Conservation (phyloP, 805 yeast genomes). For the Wickerhamomyces sydowiorum region DNA sequence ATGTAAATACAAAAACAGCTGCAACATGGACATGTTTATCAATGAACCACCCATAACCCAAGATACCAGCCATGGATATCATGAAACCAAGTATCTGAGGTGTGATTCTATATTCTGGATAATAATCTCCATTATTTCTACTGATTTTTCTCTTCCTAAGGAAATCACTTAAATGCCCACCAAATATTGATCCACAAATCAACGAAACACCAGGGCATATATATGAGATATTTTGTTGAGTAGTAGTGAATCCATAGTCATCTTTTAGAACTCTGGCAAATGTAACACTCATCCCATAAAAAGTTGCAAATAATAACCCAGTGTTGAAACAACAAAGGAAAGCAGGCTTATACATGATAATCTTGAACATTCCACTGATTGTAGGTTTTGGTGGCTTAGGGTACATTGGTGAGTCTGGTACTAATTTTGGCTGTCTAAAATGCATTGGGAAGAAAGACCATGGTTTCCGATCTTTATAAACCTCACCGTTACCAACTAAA, state of each 20-base stretch:
- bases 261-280: slow-evolving; percentile 35
- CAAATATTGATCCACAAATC: slow-evolving; percentile 40
- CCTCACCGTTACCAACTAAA: slow-evolving; percentile 50
- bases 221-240: slow-evolving; percentile 39
- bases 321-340: slow-evolving; percentile 39
- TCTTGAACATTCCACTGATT: slow-evolving; percentile 27
- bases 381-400: slow-evolving; percentile 46
- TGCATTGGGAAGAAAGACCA: slow-evolving; percentile 26
- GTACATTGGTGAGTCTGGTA: slow-evolving; percentile 19
- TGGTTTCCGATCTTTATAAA: slow-evolving; percentile 9
- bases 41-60: slow-evolving; percentile 50
- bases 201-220: slow-evolving; percentile 49
- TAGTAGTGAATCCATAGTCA: slow-evolving; percentile 29
- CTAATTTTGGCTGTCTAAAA: slow-evolving; percentile 20
- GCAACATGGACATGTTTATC: slow-evolving; percentile 32
- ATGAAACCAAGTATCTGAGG: slow-evolving; percentile 39
- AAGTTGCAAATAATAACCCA: slow-evolving; percentile 47
- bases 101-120: slow-evolving; percentile 42
- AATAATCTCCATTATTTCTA: slow-evolving; percentile 24
- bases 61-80: slow-evolving; percentile 36
- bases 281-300: slow-evolving; percentile 48
- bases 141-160: slow-evolving; percentile 25
- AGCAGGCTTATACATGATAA: slow-evolving; percentile 38
- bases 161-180: slow-evolving; percentile 43
- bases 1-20: slow-evolving; percentile 36